Conservation (phyloP, 2,329 filamentous ascomycete genomes). For the Verticillium klebahnii region DNA sequence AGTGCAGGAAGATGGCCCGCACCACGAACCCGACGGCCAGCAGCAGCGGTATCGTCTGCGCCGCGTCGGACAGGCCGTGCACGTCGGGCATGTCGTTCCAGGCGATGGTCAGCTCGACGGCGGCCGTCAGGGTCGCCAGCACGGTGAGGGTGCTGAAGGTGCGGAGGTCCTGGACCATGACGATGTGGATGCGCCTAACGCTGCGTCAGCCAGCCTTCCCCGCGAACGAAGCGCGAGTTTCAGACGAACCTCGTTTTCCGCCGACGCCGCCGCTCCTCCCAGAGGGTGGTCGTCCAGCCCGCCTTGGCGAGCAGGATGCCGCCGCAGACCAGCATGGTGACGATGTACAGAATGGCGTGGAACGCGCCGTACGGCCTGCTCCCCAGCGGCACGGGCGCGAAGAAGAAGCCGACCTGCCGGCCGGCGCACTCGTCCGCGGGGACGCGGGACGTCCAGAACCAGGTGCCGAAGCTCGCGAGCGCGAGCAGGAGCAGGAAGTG, state of each 20-base stretch:
- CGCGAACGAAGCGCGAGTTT: too few relatives aligned
- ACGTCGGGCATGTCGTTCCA: constrained; percentile 25
- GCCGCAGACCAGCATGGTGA: constrained; percentile 18
- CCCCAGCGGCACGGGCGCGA: constrained; percentile 21
- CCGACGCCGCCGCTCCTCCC: constrained; percentile 12
- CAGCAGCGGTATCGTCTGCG: constrained; percentile 27
- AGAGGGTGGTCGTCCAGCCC: constrained; percentile 15
- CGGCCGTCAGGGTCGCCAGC: constrained; percentile 13
- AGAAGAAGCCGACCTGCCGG: constrained; percentile 25
- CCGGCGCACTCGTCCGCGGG: constrained; percentile 17
- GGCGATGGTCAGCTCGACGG: constrained; percentile 25
- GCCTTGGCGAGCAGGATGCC: constrained; percentile 18
- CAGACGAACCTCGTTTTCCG: constrained; percentile 11
- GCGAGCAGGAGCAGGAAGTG: constrained; percentile 20
- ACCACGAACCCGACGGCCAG: constrained; percentile 23
- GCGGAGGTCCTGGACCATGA: constrained; percentile 17
- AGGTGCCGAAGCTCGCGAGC: constrained; percentile 23
- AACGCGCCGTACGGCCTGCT: constrained; percentile 20
- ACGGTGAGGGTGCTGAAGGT: constrained; percentile 22
- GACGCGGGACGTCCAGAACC: constrained; percentile 24
- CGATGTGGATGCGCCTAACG: constrained; percentile 11
- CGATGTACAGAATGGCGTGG: constrained; percentile 24
- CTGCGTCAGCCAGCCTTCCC: background rate
- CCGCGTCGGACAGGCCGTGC: constrained; percentile 19
- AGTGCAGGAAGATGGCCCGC: constrained; percentile 18